phyloP scores from a whole-genome alignment of 441 rosid genomes.

The Macaranga tanarius region DNA sequence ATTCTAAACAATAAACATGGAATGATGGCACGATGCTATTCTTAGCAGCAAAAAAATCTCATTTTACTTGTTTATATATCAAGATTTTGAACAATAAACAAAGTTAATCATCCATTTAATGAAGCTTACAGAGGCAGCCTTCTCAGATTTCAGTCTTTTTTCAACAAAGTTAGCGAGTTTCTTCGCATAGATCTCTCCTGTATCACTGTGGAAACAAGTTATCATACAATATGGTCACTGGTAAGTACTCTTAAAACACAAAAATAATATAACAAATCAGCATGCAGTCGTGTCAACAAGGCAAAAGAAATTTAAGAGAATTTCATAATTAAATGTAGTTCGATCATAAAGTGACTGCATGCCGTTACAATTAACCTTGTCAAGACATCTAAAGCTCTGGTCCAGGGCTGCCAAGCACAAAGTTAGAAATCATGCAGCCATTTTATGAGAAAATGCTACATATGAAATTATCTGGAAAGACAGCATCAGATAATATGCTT shows the following conservation, averaged over 20 bases:
- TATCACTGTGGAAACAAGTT: constrained; percentile 54
- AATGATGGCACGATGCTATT: not conserved
- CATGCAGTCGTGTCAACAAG: not conserved
- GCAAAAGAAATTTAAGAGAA: not conserved
- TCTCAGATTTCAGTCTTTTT: constrained; percentile 92
- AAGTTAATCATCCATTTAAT: constrained; percentile 13
- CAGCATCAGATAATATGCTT: not conserved
- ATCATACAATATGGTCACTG: constrained; percentile 12
- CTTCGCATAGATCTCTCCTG: constrained; percentile 83
- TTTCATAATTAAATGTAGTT: not conserved
- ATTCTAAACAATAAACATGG: not conserved
- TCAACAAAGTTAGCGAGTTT: constrained; percentile 91
- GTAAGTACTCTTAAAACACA: constrained; percentile 2
- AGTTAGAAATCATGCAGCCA: not conserved
- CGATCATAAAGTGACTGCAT: not conserved
- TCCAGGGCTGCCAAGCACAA: constrained; percentile 2
- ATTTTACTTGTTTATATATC: not conserved
- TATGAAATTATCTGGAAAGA: not conserved
- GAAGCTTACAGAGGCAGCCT: constrained; percentile 93
- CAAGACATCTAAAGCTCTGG: not conserved
- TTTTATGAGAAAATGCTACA: not conserved
- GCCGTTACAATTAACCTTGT: not conserved
- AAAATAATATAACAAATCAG: not conserved
- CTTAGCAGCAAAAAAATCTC: not conserved
- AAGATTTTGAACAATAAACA: not conserved